A percentile compares a stretch with the other conserved stretches of the same genome.
phyloP scores from a whole-genome alignment of 78 protist species.

The Dictyostelium purpureum region DNA sequence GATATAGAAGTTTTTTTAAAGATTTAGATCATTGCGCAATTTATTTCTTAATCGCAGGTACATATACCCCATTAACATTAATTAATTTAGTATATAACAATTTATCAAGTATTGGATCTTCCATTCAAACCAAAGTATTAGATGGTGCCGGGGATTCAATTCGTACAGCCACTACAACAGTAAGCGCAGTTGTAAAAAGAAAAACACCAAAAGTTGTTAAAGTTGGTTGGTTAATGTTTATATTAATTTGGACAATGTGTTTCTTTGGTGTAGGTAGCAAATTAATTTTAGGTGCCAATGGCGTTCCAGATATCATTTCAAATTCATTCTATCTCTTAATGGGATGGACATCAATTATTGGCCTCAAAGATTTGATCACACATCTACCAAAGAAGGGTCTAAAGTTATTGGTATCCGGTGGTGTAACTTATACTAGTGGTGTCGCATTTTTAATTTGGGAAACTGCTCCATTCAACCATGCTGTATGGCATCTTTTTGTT shows the following conservation, averaged over 20 bases:
- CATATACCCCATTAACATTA: conserved; percentile 55
- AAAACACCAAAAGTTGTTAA: conserved; percentile 49
- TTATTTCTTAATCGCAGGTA: conserved; percentile 65
- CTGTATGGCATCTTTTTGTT: conserved; percentile 67
- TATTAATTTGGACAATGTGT: conserved; percentile 63
- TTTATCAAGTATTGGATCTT: background rate
- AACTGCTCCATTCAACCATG: conserved; percentile 58
- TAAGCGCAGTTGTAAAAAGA: background rate
- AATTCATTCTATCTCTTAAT: conserved; percentile 43
- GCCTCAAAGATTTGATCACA: conserved; percentile 34
- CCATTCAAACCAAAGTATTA: background rate
- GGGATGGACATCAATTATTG: conserved; percentile 66
- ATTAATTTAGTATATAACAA: conserved; percentile 63
- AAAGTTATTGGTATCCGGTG: conserved; percentile 61
- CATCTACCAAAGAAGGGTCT: conserved; percentile 40
- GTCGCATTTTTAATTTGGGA: conserved; percentile 63
- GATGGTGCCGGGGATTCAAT: no score
- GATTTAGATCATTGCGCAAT: conserved; percentile 74
- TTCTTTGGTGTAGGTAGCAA: conserved; percentile 54
- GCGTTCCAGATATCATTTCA: conserved; percentile 50
- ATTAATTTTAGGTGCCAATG: conserved; percentile 43
- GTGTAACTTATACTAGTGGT: conserved; percentile 69
- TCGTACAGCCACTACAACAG: background rate
- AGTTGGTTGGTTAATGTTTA: conserved; percentile 60
- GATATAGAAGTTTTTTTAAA: conserved; percentile 27